Base-by-base conservation (phyloP, 2,329 filamentous ascomycete species). In the Orbilia quercus region DNA sequence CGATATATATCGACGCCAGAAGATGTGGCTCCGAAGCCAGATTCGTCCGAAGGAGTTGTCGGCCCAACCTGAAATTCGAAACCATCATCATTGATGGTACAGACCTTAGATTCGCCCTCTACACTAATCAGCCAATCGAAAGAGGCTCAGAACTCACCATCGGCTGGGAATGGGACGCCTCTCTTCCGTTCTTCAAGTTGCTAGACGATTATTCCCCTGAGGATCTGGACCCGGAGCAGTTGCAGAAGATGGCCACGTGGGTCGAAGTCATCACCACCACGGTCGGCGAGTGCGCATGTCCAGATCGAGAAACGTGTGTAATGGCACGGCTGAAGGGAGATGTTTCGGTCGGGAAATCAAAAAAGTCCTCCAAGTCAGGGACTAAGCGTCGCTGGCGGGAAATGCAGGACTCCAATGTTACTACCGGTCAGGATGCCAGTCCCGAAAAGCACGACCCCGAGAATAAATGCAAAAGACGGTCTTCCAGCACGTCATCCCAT, bases 61-160 rank as follows among this genome's bases (percentile, higher is more conserved):
- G 87, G 74, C 91, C 95, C 0, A 99, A 98, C 78, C 88, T 95
- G n/a, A 85, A 87, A 31, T 84, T 98, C 77, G 93, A 95, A 79
- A 96, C 93, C 0, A 91, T 92, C 76, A 86, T 97, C 51, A 91
- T 91, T 1, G 89, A 88, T 50, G 85, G 86, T 2, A 89, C 88
- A 0, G 89, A 94, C 76, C 94, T 79, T 91, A 95, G 79, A 96
- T 98, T 80, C 97, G 94, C 86, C 89, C 97, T 75, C 88, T 96
- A 70, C 92, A 92, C 77, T 91, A 91, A 77, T 86, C 90, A 59
- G 88, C 77, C 86, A 88, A 77, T 87, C 86, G 77, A 91, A 84
- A 23, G 86, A 84, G 77, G 86, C 82, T 59, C 91, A 84, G 91
- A 91, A 88, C 78, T 94, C 85, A 81, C 86, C 81, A 76, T 85